Evolutionary conservation across 352 stramenopile genomes (phyloP), one percentile per base, ranked within the genome.

Genomic region (Globisporangium ultimum): DNA sequence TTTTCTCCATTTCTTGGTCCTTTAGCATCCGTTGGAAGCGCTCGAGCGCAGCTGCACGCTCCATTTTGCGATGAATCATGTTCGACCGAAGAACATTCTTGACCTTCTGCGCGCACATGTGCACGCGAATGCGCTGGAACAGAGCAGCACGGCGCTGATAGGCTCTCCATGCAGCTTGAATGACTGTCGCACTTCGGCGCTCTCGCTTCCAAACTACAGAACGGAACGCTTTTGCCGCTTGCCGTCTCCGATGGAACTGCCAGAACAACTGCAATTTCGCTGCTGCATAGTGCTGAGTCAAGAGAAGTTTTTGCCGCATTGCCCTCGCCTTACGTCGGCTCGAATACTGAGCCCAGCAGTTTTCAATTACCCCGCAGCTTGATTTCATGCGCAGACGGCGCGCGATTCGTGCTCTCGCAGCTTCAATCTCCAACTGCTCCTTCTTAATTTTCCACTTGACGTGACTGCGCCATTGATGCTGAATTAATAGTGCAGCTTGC

Each of bases 351-450:
- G 73, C 24, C 76, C 76, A 86, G 21, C 58, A 67, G 21, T 57
- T 51, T 52, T 80, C 76, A n/a, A 86, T 82, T 24, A 67, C 57
- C 52, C 48, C 36, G 24, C 64, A 79, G 32, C 67, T 71, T 20
- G 57, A 32, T 28, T 70, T 83, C 42, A 71, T 63, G 38, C 52
- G 60, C 28, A 67, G 22, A 2, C 68, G 74, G 7, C 58, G 64
- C 15, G 66, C 51, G 17, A 66, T 60, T 28, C 73, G 69, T 18
- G 45, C 42, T 18, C 69, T 60, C 17, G 56, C 55, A 20, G 43
- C 61, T 24, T 68, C 58, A 7, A 64, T 42, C 20, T 49, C 70
- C 43, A 43, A 49, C 52, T 41, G 54, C 45, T 40, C 42, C 13
- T 43, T 64, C 56, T 28, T 52, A 57, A 41, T 64, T 57, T n/a